A percentile compares a stretch with the other conserved stretches of the same genome.
phyloP scores from a whole-genome alignment of 2,329 filamentous ascomycete genomes.

The Aureobasidium sp. region DNA sequence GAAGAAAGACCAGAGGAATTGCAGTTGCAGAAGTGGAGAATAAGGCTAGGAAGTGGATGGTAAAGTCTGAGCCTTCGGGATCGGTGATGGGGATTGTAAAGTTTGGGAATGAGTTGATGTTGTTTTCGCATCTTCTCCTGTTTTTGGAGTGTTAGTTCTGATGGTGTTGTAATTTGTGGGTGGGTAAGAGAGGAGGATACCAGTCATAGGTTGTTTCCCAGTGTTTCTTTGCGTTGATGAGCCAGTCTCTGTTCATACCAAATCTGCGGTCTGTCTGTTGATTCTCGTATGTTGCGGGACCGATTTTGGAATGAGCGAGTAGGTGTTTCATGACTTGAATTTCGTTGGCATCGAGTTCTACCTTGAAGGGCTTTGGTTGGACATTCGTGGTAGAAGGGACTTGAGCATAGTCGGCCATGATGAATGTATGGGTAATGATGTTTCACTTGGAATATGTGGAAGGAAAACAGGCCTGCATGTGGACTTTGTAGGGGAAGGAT shows the following conservation, averaged over 20 bases:
- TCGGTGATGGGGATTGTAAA: slow-evolving; percentile 37
- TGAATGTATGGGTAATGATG: background rate
- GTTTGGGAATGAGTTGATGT: slow-evolving; percentile 43
- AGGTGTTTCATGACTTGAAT: slow-evolving; percentile 39
- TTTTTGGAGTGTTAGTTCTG: too few relatives aligned
- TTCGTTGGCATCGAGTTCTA: slow-evolving; percentile 34
- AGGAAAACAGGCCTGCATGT: too few relatives aligned
- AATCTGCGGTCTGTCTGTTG: slow-evolving; percentile 32
- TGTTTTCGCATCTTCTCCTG: slow-evolving; percentile 29
- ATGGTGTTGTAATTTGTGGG: too few relatives aligned
- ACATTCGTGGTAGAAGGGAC: slow-evolving; percentile 30
- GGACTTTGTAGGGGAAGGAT: too few relatives aligned
- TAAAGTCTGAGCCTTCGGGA: slow-evolving; percentile 26
- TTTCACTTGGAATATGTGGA: too few relatives aligned
- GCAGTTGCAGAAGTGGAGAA: slow-evolving; percentile 44
- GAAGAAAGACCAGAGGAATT: slow-evolving; percentile 42
- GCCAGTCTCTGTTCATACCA: slow-evolving; percentile 41
- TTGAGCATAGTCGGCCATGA: slow-evolving; percentile 20
- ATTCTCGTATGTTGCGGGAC: slow-evolving; percentile 42
- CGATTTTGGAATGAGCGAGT: slow-evolving; percentile 40
- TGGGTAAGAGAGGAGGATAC: too few relatives aligned
- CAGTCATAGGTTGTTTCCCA: slow-evolving; percentile 29
- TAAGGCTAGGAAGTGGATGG: slow-evolving; percentile 46
- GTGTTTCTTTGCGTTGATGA: slow-evolving; percentile 29
- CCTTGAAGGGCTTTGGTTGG: slow-evolving; percentile 33